These are phyloP conservation scores for Diplocarpon mali DNA, from an alignment of 2,329 filamentous ascomycete species.

Conservation along the genomic window DNA sequence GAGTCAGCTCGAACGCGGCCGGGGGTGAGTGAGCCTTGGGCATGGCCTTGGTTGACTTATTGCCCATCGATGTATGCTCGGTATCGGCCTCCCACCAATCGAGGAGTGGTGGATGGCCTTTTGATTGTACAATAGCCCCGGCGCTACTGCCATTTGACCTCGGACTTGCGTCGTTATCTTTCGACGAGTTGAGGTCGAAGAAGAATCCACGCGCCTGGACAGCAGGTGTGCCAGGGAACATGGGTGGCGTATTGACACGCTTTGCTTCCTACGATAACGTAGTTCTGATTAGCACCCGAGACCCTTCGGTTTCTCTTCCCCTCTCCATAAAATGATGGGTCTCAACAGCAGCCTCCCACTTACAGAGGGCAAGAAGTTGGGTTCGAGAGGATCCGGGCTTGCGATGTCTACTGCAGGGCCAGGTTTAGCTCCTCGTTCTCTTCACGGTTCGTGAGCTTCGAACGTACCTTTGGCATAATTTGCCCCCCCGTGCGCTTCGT, in stretches of 20 bases:
- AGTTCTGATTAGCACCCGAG: background rate
- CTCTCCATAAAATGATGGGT: too few species aligned
- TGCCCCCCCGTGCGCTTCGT: conserved; percentile 14
- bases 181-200: conserved; percentile 17
- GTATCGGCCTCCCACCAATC: conserved; percentile 13
- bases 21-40: conserved; percentile 4
- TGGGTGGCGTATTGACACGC: conserved; percentile 26
- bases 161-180: conserved; percentile 1
- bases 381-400: conserved; percentile 13
- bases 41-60: conserved; percentile 4
- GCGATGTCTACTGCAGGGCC: conserved; percentile 19
- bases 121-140: background rate
- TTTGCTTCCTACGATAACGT: conserved; percentile 19
- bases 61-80: conserved; percentile 3
- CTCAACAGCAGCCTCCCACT: conserved; percentile 4
- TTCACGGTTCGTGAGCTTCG: background rate
- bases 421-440: background rate
- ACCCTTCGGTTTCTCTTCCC: background rate
- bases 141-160: background rate
- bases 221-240: conserved; percentile 12
- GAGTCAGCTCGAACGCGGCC: conserved; percentile 28
- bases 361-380: conserved; percentile 24
- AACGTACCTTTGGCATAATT: conserved; percentile 13
- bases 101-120: background rate
- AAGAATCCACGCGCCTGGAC: conserved; percentile 19